Evolutionary conservation across 768 basidiomycete genomes (phyloP), one percentile per base, ranked within the genome.

Genomic region (Strobilomyces confusus): DNA sequence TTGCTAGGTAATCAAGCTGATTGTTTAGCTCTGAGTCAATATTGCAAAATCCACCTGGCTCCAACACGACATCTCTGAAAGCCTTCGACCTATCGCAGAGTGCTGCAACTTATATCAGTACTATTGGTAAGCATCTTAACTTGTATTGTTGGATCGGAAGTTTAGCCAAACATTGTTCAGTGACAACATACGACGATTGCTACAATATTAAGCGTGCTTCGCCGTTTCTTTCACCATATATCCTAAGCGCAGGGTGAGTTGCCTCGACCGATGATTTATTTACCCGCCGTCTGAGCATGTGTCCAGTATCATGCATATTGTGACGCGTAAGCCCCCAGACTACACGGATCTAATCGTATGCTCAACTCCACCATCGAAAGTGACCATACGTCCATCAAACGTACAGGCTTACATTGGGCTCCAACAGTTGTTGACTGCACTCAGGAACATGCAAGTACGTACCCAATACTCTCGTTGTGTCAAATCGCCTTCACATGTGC

Each of bases 21-120:
- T 36, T 29, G 41, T 14, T 23, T 40, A 79, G 80, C 46, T 68
- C 70, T 43, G 78, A 79, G 52, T 72, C 76, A 36, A 70, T 72
- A 30, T 64, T 73, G 14, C 73, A 75, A 54, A 77, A 77, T 56
- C 77, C 79, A 48, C 56, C 63, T 36, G 66, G 67, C 19, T 64
- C 67, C 5, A 73, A 76, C 37, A 76, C 80, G 1, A 59, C 75
- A 9, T 81, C 82, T 23, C 68, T 80, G 50, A 84, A 86, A 63
- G 82, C 88, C 1, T 86, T 90, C 56, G 89, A 91, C 62, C 72
- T 88, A 14, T 84, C 87, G 15, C 84, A 88, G 65, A 74, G 79
- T 46, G 88, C 89, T 37, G 89, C 89, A 33, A 79, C 78, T 43
- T 84, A 87, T 58, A 74, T 90, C 48, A 84, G 83, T 55, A 73